Conservation (phyloP, 192 early-diverging fungal species). For the Rhizophlyctis rosea region DNA sequence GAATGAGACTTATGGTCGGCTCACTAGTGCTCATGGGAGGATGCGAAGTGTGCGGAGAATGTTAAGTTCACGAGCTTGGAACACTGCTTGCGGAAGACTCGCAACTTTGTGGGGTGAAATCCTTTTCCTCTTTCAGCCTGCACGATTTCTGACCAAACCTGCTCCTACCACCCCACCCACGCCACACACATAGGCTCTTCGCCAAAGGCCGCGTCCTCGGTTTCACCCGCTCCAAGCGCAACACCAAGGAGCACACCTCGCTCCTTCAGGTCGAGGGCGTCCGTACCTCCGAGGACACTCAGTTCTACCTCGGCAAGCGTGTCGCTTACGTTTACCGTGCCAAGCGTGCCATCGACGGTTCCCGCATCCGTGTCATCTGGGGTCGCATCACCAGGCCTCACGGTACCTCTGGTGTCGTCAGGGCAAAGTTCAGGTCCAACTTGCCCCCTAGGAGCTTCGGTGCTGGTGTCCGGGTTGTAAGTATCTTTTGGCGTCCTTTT, state of each 20-base stretch:
- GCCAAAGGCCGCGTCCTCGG: conserved; percentile 96
- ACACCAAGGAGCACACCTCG: conserved; percentile 84
- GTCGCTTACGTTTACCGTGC: conserved; percentile 97
- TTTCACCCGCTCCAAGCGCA: conserved; percentile 89
- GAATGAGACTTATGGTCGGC: not conserved
- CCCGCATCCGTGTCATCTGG: conserved; percentile 97
- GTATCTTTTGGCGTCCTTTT: too few relatives aligned
- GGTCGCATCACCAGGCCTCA: conserved; percentile 93
- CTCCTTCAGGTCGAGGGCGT: conserved; percentile 94
- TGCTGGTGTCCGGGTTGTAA: conserved; percentile 85
- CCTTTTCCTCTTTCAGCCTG: not conserved
- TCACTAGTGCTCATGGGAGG: not conserved
- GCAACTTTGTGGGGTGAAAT: not conserved
- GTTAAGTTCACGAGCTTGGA: not conserved
- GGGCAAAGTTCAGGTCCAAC: conserved; percentile 96
- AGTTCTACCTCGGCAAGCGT: conserved; percentile 98
- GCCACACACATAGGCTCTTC: conserved; percentile 88
- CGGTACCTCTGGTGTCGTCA: conserved; percentile 93
- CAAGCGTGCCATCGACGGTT: conserved; percentile 82
- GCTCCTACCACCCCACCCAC: too few relatives aligned
- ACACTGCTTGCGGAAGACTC: not conserved
- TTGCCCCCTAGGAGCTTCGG: conserved; percentile 94
- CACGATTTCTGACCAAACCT: not conserved
- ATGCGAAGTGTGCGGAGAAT: not conserved
- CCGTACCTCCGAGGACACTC: conserved; percentile 80